Conservation (phyloP, 768 basidiomycete genomes). For the Mycena galericulata region DNA sequence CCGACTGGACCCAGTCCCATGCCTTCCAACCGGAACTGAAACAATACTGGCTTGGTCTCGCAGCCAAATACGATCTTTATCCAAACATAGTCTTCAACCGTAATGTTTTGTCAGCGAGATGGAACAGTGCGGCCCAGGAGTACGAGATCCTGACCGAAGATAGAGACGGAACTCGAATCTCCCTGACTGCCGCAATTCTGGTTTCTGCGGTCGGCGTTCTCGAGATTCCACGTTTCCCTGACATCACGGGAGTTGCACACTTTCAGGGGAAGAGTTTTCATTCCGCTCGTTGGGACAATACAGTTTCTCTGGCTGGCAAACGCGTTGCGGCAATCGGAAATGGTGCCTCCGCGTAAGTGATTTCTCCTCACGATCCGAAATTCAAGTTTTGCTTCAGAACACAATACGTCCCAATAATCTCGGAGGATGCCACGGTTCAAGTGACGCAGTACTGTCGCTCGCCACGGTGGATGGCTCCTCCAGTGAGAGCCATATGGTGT, state of each 20-base stretch:
- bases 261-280: conserved; percentile 67
- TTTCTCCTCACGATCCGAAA: not conserved
- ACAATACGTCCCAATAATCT: conserved; percentile 67
- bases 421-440: conserved; percentile 59
- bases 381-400: conserved; percentile 53
- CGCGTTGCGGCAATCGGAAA: conserved; percentile 70
- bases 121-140: conserved; percentile 49
- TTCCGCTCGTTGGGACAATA: conserved; percentile 60
- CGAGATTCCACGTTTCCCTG: conserved; percentile 54
- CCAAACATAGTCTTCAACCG: conserved; percentile 56
- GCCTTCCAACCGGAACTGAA: too few relatives aligned
- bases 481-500: conserved; percentile 48
- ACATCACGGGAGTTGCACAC: conserved; percentile 46
- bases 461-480: conserved; percentile 67
- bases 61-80: conserved; percentile 56
- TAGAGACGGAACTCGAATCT: conserved; percentile 44
- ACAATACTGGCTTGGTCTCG: conserved; percentile 58
- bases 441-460: conserved; percentile 71
- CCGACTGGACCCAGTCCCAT: too few relatives aligned
- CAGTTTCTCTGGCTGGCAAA: conserved; percentile 56
- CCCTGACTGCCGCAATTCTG: conserved; percentile 57
- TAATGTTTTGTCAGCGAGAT: conserved; percentile 57
- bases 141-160: conserved; percentile 48
- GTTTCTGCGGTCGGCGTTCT: conserved; percentile 64
- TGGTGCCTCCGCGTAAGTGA: conserved; percentile 63